Base-by-base conservation (phyloP, 441 rosid genomes). In the Macaranga tanarius region DNA sequence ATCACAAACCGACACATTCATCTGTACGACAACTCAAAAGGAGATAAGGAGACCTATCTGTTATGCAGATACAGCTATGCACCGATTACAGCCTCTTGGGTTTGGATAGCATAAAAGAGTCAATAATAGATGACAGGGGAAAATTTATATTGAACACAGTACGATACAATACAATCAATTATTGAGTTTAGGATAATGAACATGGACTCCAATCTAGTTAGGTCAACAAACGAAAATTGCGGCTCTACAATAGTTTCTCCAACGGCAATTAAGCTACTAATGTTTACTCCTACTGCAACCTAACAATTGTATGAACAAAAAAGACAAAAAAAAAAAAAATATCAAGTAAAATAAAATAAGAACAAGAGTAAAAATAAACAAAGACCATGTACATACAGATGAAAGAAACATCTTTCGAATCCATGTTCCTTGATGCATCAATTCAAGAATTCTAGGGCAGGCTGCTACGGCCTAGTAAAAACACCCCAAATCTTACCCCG, bases 401-500 rank as follows among this genome's bases (percentile, higher is more conserved):
- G 65, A 62, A 76, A 26, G 59, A 40, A 77, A 69, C 59, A 48
- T 76, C 79, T 42, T 52, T 65, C 38, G 26, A 5, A 48, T 62
- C 63, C 69, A 26, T 54, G 62, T 48, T 40, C 65, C 59, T 47
- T 34, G 25, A 26, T 66, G 66, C 31, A 17, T 2, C 20, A 23
- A 62, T 67, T 58, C 31, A 57, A 34, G 45, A 70, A 20, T 47
- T 66, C 75, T 69, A 44, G 42, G 38, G 52, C 34, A 52, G 50
- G 57, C 55, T 19, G 66, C 70, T 80, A 88, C 3, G 92, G 82
- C 71, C 93, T 84, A 50, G 90, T 69, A 44, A 92, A 89, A 71
- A 91, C 91, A 0, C 92, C 94, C 97, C 96, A 93, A 65, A 90
- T 84, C 84, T 86, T 91, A 65, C 92, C 89, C 17, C 87, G 83